These are phyloP conservation scores for Fallopia convolvulus DNA, from an alignment of 148 eudicot genomes.

Conservation along the genomic window DNA sequence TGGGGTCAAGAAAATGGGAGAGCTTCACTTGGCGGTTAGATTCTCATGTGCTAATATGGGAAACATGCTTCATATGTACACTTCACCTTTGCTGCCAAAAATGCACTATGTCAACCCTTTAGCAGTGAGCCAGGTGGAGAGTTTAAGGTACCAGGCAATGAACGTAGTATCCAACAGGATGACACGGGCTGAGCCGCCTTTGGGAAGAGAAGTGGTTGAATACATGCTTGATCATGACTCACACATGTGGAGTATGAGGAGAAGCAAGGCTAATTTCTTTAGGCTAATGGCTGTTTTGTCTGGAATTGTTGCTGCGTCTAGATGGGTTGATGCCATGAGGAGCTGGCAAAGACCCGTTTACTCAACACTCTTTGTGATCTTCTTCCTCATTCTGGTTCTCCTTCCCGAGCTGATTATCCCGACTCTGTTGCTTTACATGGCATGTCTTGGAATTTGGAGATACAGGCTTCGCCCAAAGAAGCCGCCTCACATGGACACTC, in stretches of 20 bases:
- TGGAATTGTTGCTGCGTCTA: conserved; percentile 28
- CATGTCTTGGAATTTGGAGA: conserved; percentile 55
- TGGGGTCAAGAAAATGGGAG: conserved; percentile 95
- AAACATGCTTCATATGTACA: conserved; percentile 70
- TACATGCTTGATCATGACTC: conserved; percentile 95
- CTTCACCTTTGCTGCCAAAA: conserved; percentile 64
- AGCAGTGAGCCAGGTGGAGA: conserved; percentile 70
- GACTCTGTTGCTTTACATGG: conserved; percentile 29
- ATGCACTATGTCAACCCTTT: conserved; percentile 83
- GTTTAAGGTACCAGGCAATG: conserved; percentile 70
- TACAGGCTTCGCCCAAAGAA: conserved; percentile 54
- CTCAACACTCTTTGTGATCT: conserved; percentile 34
- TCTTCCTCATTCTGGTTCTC: conserved; percentile 39
- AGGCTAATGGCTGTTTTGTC: conserved; percentile 57
- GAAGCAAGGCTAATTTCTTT: conserved; percentile 84
- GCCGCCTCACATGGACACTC: conserved; percentile 88
- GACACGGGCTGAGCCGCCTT: conserved; percentile 70
- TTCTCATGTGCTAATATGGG: conserved; percentile 66
- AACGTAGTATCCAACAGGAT: conserved; percentile 64
- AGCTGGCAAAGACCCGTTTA: conserved; percentile 57
- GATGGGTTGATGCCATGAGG: conserved; percentile 42
- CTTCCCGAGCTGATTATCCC: conserved; percentile 69
- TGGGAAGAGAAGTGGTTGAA: conserved; percentile 84
- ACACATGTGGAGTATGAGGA: conserved; percentile 98
- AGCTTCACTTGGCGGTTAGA: conserved; percentile 82